These are phyloP conservation scores for Penicillium crystallinum DNA, from an alignment of 495 filamentous ascomycete genomes.

Conservation along the genomic window DNA sequence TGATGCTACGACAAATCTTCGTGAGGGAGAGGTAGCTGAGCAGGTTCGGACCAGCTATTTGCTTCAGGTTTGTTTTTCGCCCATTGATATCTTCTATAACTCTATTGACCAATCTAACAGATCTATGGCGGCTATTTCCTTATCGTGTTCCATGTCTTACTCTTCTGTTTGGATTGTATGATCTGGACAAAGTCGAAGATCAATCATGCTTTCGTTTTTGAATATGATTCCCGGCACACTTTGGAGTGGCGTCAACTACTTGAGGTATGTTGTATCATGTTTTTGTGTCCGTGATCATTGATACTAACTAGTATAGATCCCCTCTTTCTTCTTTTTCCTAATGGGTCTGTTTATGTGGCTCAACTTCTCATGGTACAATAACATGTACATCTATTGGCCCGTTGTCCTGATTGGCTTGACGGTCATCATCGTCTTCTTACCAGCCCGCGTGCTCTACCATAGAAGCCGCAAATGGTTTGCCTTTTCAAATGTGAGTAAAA, in stretches of 20 bases:
- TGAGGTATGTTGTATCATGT: conserved; percentile 45
- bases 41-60: conserved; percentile 63
- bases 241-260: conserved; percentile 85
- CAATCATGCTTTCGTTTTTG: conserved; percentile 95
- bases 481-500: conserved; percentile 69
- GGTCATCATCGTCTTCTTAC: conserved; percentile 65
- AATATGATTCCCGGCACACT: conserved; percentile 80
- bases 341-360: conserved; percentile 79
- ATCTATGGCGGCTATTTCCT: conserved; percentile 85
- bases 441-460: conserved; percentile 67
- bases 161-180: conserved; percentile 75
- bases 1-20: conserved; percentile 53
- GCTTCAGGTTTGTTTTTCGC: conserved; percentile 51
- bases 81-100: not conserved
- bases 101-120: conserved; percentile 42
- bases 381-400: conserved; percentile 81
- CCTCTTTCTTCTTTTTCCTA: conserved; percentile 69
- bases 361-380: conserved; percentile 69
- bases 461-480: conserved; percentile 75
- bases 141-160: conserved; percentile 61
- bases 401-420: conserved; percentile 71
- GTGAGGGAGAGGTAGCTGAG: conserved; percentile 40
- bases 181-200: conserved; percentile 80
- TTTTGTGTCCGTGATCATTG: not conserved
- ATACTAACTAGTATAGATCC: conserved; percentile 47